phyloP scores from a whole-genome alignment of 2,329 filamentous ascomycete species.

The Neoarthrinium moseri region DNA sequence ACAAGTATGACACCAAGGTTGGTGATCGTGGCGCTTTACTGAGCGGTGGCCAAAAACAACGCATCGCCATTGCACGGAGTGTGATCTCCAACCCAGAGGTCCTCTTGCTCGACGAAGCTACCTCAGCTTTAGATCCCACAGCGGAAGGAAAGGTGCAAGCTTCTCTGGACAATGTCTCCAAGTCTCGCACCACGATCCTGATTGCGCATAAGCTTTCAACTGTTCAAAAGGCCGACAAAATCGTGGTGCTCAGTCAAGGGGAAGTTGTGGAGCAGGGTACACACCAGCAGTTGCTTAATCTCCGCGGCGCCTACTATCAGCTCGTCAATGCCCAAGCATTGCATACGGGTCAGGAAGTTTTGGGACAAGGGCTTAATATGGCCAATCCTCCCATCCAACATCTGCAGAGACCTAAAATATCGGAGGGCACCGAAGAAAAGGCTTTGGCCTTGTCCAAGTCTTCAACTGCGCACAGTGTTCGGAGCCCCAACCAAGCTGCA shows the following conservation, averaged over 20 bases:
- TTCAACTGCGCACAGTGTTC: too few species aligned
- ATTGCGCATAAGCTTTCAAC: constrained; percentile 73
- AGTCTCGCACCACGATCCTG: constrained; percentile 63
- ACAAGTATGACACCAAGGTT: constrained; percentile 63
- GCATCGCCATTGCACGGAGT: constrained; percentile 64
- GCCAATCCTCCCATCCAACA: not conserved
- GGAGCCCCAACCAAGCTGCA: too few species aligned
- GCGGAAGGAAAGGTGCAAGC: constrained; percentile 51
- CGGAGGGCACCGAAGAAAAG: too few species aligned
- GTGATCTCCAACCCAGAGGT: constrained; percentile 62
- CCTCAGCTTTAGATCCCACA: constrained; percentile 61
- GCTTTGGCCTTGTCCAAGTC: too few species aligned
- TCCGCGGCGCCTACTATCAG: constrained; percentile 14
- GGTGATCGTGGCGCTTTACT: constrained; percentile 63
- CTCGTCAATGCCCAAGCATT: constrained; percentile 15
- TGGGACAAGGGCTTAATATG: not conserved
- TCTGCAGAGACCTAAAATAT: not conserved
- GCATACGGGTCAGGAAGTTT: too few species aligned
- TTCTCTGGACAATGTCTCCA: constrained; percentile 61
- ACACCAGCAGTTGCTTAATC: constrained; percentile 15
- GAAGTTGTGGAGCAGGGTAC: constrained; percentile 18
- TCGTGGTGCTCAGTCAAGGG: constrained; percentile 43
- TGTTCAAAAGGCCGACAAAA: constrained; percentile 72
- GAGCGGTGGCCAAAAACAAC: constrained; percentile 68
- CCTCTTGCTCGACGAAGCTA: constrained; percentile 69